Conservation (phyloP, 2,329 filamentous ascomycete genomes). For the Xylaria digitata region DNA sequence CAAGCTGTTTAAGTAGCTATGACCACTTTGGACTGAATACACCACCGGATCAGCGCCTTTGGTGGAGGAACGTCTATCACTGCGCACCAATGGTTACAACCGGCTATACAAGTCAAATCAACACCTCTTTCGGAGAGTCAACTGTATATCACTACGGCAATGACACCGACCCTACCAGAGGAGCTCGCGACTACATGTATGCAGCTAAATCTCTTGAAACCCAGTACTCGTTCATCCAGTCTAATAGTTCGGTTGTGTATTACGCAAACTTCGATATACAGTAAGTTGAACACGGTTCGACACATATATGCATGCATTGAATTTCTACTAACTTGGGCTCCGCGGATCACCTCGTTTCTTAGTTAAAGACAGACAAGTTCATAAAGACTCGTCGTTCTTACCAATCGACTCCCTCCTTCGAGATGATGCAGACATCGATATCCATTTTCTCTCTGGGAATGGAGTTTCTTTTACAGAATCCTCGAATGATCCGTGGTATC, state of each 20-base stretch:
- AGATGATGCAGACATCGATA: constrained; percentile 16
- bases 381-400: neutral
- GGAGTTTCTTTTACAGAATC: constrained; percentile 6
- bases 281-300: neutral
- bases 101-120: constrained; percentile 19
- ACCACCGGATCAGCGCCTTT: constrained; percentile 5
- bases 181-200: neutral
- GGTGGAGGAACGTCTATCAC: constrained; percentile 24
- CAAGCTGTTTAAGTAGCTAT: constrained; percentile 22
- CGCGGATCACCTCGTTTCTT: neutral
- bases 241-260: neutral
- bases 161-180: neutral
- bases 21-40: constrained; percentile 30
- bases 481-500: constrained; percentile 21
- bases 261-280: constrained; percentile 6
- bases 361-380: neutral
- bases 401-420: constrained; percentile 14
- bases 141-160: constrained; percentile 27
- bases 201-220: constrained; percentile 6
- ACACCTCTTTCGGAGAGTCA: neutral
- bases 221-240: neutral
- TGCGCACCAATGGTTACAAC: constrained; percentile 31
- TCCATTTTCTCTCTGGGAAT: constrained; percentile 24
- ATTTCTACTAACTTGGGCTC: neutral
- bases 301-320: neutral